Evolutionary conservation across 176 grass and related monocot species (phyloP), one percentile per base, ranked within the genome.

Genomic region (Zea mays): DNA sequence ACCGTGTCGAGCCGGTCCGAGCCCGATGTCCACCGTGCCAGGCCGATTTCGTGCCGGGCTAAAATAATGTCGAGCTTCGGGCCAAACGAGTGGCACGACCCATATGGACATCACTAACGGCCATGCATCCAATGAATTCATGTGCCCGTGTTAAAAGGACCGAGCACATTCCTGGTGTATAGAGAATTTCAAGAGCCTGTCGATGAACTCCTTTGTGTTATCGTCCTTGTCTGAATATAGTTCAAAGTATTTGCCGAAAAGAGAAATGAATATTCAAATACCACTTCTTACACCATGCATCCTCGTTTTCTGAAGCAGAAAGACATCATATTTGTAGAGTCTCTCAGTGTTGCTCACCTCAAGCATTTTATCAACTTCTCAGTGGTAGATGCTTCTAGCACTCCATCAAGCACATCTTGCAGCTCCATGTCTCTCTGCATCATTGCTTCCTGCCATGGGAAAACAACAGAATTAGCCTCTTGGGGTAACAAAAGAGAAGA

Each of bases 321-420:
- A 57, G 6, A n/a, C n/a, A n/a, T n/a, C n/a, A n/a, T n/a, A n/a
- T n/a, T n/a, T n/a, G n/a, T n/a, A n/a, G n/a, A n/a, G n/a, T n/a
- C 19, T 69, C 68, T 62, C 2, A 14, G 0, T 6, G 39, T 79
- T 48, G 44, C 51, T 75, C 74, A 85, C 95, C 79, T 90, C 59
- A 94, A 74, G 78, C 91, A 94, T 86, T 92, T 90, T 59, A 94
- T 83, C 38, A 92, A 76, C 71, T 84, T 87, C 76, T 98, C 87
- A 13, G 89, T 84, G 40, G 91, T 69, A 48, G 89, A 90, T 40
- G 95, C 95, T 69, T 98, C 85, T 10, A 94, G 68, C 62, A 98
- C 75, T 59, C 91, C 91, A 80, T 98, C 87, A 59, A 94, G 84
- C 54, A 90, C 89, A 63, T 77, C 64, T 74, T 94, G 91, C 51